A percentile compares a stretch with the other conserved stretches of the same genome.
Evolutionary conservation across 495 filamentous ascomycete genomes (phyloP).

Genomic region (Chaetomium fimeti): DNA sequence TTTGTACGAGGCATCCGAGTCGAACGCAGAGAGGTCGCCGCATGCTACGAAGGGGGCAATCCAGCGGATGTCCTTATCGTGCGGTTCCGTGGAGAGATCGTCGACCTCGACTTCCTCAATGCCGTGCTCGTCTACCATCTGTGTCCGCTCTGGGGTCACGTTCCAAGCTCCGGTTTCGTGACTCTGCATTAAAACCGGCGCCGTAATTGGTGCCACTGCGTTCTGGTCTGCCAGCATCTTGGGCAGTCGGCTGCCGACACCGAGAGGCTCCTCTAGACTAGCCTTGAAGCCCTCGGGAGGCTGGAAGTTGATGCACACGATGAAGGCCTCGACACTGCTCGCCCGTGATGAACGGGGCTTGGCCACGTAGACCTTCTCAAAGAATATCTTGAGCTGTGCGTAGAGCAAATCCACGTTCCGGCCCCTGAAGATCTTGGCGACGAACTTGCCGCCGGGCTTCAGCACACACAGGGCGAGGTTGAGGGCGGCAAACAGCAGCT

Average conservation of each 20-base stretch:
- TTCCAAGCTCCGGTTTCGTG: conserved; percentile 46
- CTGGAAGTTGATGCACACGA: conserved; percentile 86
- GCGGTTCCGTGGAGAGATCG: conserved; percentile 42
- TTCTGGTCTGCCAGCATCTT: conserved; percentile 39
- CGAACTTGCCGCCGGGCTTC: conserved; percentile 89
- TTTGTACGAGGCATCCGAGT: conserved; percentile 90
- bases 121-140: conserved; percentile 51
- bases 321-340: conserved; percentile 93
- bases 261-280: conserved; percentile 65
- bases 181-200: conserved; percentile 41
- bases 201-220: conserved; percentile 41
- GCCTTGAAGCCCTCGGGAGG: conserved; percentile 62
- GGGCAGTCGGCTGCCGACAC: conserved; percentile 53
- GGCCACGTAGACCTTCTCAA: conserved; percentile 80
- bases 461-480: conserved; percentile 90
- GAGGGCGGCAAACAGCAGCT: conserved; percentile 88
- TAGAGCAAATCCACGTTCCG: conserved; percentile 91
- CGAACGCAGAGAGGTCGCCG: conserved; percentile 89
- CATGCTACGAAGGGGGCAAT: conserved; percentile 94
- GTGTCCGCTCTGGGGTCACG: conserved; percentile 13
- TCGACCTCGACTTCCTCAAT: conserved; percentile 60
- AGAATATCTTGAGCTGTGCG: conserved; percentile 86
- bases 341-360: conserved; percentile 91
- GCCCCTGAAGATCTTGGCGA: conserved; percentile 95
- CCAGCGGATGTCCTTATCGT: conserved; percentile 60